phyloP scores from a whole-genome alignment of 2,329 filamentous ascomycete genomes.

The Botrytis deweyae region DNA sequence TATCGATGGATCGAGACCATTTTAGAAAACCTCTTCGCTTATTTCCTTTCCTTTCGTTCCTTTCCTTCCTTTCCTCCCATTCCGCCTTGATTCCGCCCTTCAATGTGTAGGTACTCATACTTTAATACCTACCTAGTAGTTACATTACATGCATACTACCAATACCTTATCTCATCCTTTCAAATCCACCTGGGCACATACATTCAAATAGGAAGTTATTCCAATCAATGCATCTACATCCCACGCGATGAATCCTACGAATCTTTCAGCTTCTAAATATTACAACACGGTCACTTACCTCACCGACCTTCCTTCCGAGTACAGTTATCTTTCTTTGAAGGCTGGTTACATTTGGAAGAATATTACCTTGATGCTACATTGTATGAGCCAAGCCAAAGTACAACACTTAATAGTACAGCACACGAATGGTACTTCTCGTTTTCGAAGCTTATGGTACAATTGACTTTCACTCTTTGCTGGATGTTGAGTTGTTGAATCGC shows the following conservation, averaged over 20 bases:
- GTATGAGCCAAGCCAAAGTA: slow-evolving; percentile 19
- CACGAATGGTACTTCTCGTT: slow-evolving; percentile 8
- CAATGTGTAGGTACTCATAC: background rate
- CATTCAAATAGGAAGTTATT: background rate
- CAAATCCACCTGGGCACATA: background rate
- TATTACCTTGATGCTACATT: background rate
- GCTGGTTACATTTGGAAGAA: background rate
- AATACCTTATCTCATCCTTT: background rate
- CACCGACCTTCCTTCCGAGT: background rate
- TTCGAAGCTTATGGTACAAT: background rate
- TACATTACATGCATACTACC: background rate
- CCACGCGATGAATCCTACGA: background rate
- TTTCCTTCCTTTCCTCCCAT: background rate
- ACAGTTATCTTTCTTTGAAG: background rate
- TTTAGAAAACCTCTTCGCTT: background rate
- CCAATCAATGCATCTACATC: background rate
- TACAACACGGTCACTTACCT: background rate
- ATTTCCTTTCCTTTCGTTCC: background rate
- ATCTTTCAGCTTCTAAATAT: background rate
- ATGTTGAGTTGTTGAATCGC: slow-evolving; percentile 22
- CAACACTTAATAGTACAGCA: slow-evolving; percentile 10
- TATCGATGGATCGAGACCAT: background rate
- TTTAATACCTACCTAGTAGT: no score
- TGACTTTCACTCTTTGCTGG: background rate
- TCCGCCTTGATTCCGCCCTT: background rate